Conservation (phyloP, 192 early-diverging fungal genomes). For the Dissophora globulifera region DNA sequence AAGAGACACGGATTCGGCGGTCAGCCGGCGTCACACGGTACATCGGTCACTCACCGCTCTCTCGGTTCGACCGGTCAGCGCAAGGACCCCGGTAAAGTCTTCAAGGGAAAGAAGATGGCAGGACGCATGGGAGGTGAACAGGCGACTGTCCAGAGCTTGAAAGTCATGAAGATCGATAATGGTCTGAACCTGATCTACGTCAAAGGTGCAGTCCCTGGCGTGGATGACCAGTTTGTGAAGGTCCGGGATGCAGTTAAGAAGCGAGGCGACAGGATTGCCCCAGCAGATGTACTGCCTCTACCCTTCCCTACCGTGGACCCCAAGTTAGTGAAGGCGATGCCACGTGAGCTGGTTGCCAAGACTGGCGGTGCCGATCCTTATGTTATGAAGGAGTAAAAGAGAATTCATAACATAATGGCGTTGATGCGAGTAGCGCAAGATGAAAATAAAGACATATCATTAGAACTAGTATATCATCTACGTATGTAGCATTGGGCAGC, state of each 20-base stretch:
- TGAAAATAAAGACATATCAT: too few relatives aligned
- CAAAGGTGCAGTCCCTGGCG: conserved; percentile 91
- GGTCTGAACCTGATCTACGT: conserved; percentile 90
- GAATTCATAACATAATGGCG: too few relatives aligned
- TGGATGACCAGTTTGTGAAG: conserved; percentile 85
- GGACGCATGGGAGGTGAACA: conserved; percentile 93
- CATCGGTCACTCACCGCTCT: conserved; percentile 88
- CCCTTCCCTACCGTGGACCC: conserved; percentile 80
- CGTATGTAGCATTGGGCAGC: too few relatives aligned
- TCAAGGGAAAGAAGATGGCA: conserved; percentile 98
- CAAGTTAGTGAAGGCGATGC: conserved; percentile 55
- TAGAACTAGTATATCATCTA: too few relatives aligned
- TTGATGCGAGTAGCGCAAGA: too few relatives aligned
- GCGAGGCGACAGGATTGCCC: conserved; percentile 69
- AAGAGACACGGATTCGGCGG: conserved; percentile 96
- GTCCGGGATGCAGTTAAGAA: conserved; percentile 90
- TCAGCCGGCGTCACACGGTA: conserved; percentile 93
- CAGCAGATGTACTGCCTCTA: conserved; percentile 64
- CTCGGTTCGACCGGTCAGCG: conserved; percentile 90
- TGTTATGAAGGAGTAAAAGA: conserved; percentile 54
- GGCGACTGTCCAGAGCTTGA: conserved; percentile 81
- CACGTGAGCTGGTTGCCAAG: conserved; percentile 60
- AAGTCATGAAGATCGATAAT: conserved; percentile 90
- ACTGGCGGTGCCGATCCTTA: conserved; percentile 61
- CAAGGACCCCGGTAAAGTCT: conserved; percentile 87